Conservation (phyloP, 2,329 filamentous ascomycete species). For the Rosellinia necatrix region DNA sequence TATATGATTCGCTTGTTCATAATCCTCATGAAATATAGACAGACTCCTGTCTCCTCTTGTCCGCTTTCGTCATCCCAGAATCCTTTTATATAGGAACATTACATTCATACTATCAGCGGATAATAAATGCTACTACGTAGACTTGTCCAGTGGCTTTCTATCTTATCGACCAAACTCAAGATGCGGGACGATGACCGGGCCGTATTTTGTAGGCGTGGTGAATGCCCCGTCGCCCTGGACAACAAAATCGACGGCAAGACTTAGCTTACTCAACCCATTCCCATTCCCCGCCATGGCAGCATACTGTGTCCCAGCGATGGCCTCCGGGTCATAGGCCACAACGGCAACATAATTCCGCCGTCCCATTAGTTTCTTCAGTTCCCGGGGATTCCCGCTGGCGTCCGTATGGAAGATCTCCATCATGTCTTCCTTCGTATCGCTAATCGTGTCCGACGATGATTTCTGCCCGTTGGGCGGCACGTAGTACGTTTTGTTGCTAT, state of each 20-base stretch:
- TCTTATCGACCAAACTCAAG: constrained; percentile 72
- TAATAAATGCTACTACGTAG: too few species aligned
- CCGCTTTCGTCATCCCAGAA: background rate
- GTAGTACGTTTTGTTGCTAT: constrained; percentile 91
- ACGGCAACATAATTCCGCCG: constrained; percentile 90
- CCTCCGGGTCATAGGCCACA: constrained; percentile 91
- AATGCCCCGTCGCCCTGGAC: constrained; percentile 89
- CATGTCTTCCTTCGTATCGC: constrained; percentile 99
- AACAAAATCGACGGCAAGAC: constrained; percentile 93
- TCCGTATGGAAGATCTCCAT: constrained; percentile 99
- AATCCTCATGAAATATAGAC: background rate
- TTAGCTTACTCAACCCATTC: constrained; percentile 67
- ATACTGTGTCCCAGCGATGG: constrained; percentile 51
- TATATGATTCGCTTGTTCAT: background rate
- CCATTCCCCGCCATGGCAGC: constrained; percentile 40
- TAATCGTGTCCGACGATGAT: constrained; percentile 63
- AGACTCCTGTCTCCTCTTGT: background rate
- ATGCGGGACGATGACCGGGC: constrained; percentile 91
- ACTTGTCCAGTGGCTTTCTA: too few species aligned
- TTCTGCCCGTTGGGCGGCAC: constrained; percentile 85
- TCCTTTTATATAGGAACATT: too few species aligned
- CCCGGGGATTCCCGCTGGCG: constrained; percentile 78
- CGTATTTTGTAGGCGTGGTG: constrained; percentile 88
- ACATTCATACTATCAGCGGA: too few species aligned
- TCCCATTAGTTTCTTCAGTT: constrained; percentile 91